A percentile compares a stretch with the other conserved stretches of the same genome.
Conservation (phyloP, 768 basidiomycete species). For the Serendipita indica region DNA sequence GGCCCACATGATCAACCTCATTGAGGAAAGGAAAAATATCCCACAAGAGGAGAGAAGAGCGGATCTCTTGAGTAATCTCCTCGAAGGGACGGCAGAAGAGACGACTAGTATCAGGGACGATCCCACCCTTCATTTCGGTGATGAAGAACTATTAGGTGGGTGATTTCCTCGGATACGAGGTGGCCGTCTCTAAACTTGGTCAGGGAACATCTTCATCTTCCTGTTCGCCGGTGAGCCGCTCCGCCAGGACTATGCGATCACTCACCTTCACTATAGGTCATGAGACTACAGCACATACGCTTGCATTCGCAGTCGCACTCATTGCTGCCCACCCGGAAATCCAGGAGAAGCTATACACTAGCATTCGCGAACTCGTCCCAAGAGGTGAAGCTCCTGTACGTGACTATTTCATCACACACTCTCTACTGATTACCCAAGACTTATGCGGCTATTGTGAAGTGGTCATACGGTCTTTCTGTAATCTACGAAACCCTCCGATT, state of each 20-base stretch:
- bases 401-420: not conserved
- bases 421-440: slow-evolving; percentile 11
- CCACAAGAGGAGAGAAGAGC: slow-evolving; percentile 26
- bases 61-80: slow-evolving; percentile 39
- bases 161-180: not conserved
- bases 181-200: not conserved
- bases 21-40: slow-evolving; percentile 27
- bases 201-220: slow-evolving; percentile 28
- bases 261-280: not conserved
- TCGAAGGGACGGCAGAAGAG: slow-evolving; percentile 32
- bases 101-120: slow-evolving; percentile 22
- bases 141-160: slow-evolving; percentile 31
- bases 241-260: not conserved
- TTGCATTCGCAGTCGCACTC: slow-evolving; percentile 36
- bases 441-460: slow-evolving; percentile 15
- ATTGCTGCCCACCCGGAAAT: slow-evolving; percentile 36
- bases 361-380: slow-evolving; percentile 24
- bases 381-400: slow-evolving; percentile 26
- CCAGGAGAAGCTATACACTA: slow-evolving; percentile 28
- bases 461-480: slow-evolving; percentile 33
- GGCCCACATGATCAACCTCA: slow-evolving; percentile 40
- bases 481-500: slow-evolving; percentile 37
- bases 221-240: slow-evolving; percentile 49
- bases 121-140: slow-evolving; percentile 20
- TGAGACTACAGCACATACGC: slow-evolving; percentile 32